Evolutionary conservation across 495 filamentous ascomycete species (phyloP), one percentile per base, ranked within the genome.

Genomic region (Schizothecium vesticola): DNA sequence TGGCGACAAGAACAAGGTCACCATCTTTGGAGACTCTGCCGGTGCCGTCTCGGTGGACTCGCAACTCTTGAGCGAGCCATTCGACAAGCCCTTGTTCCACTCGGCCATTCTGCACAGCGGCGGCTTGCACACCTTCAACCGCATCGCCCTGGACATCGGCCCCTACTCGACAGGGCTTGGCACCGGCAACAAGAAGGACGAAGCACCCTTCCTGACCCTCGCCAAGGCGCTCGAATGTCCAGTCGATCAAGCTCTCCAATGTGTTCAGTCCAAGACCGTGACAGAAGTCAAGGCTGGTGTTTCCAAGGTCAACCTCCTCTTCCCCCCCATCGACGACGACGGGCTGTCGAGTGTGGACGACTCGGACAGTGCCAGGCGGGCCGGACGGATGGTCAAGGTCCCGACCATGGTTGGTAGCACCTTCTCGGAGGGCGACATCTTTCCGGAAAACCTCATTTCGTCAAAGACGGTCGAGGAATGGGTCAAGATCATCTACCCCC

Each of bases 281-380:
- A 22, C 56, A 19, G 56, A 67, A 21, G 56, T 67, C 28, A 67
- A 29, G 57, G 21, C 26, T 11, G 65, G 25, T 28, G 65, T 67
- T 10, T 26, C 24, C 13, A 61, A 25, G n/a, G 65, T 67, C 24
- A 67, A 67, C 57, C 56, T 67, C 11, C 59, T 67, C 29, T 67
- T 67, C 24, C 66, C 66, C 0, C 66, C 66, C 33, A 59, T 62
- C 23, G 59, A 67, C 26, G 66, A 67, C 11, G 59, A 56, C 8
- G 66, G 59, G n/a, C 21, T 62, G 23, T 67, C 66, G 6, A 67
- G 66, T 43, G 66, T 67, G 24, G 66, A 59, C 21, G 66, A 67
- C 23, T 67, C 66, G n/a, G 66, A 62, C 59, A 22, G 58, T 24
- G 66, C 66, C 12, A 21, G 66, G 16, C 66, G 66, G n/a, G 66